phyloP scores from a whole-genome alignment of 1,284 basidiomycete genomes.

The Spongispora temasekensis region DNA sequence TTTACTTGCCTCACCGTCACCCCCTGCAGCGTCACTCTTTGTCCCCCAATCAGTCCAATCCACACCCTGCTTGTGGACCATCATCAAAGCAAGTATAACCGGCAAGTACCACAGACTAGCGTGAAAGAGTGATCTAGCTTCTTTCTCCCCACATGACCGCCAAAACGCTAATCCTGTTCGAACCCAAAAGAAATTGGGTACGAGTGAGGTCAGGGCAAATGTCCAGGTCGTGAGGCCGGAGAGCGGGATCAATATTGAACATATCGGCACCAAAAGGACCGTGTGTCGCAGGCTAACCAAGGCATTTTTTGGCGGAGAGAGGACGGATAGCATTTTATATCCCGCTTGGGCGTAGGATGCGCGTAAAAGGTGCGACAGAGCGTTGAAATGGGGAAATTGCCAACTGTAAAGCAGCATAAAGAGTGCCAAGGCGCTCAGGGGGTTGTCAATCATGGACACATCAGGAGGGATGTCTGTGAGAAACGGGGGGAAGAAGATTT shows the following conservation, averaged over 20 bases:
- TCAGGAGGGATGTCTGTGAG: constrained; percentile 43
- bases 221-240: constrained; percentile 87
- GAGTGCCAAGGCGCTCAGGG: constrained; percentile 74
- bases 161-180: constrained; percentile 79
- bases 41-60: constrained; percentile 63
- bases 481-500: constrained; percentile 58
- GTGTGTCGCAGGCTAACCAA: constrained; percentile 87
- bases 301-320: constrained; percentile 81
- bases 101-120: constrained; percentile 92
- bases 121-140: constrained; percentile 80
- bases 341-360: constrained; percentile 92
- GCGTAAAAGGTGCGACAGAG: constrained; percentile 86
- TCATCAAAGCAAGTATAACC: constrained; percentile 88
- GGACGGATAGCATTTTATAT: constrained; percentile 90
- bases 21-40: constrained; percentile 16
- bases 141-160: constrained; percentile 72
- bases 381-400: constrained; percentile 99
- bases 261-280: constrained; percentile 77
- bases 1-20: not conserved
- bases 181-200: constrained; percentile 77
- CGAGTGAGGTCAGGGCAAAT: constrained; percentile 78
- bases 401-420: constrained; percentile 90
- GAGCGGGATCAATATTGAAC: constrained; percentile 79
- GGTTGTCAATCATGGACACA: constrained; percentile 62
- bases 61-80: constrained; percentile 87